Conservation (phyloP, 768 basidiomycete species). For the Leccinum fibrillosum region DNA sequence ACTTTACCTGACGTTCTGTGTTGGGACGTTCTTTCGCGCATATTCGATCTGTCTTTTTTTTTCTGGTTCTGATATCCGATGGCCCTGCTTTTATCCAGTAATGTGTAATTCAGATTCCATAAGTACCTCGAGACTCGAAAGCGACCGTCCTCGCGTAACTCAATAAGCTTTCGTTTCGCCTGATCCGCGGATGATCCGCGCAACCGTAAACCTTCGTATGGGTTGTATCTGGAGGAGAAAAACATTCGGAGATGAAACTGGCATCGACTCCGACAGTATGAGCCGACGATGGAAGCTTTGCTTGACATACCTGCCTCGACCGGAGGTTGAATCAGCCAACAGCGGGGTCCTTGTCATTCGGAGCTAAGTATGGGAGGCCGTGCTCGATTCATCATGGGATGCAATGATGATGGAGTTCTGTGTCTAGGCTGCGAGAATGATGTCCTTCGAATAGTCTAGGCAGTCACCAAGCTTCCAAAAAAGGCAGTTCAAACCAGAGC, state of each 20-base stretch:
- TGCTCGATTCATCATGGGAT: not conserved
- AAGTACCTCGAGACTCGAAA: slow-evolving; percentile 1
- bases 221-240: not conserved
- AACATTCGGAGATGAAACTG: slow-evolving; percentile 28
- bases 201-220: slow-evolving; percentile 19
- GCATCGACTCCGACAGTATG: slow-evolving; percentile 21
- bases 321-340: not conserved
- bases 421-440: not conserved
- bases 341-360: not conserved
- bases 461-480: not conserved
- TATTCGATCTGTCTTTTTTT: slow-evolving; percentile 3
- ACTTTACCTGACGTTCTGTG: slow-evolving; percentile 15
- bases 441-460: no score
- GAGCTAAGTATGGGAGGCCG: not conserved
- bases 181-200: slow-evolving; percentile 27
- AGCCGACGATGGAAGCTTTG: not conserved
- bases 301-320: not conserved
- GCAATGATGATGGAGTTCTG: not conserved
- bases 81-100: slow-evolving; percentile 9
- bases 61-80: slow-evolving; percentile 1
- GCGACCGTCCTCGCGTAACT: slow-evolving; percentile 9
- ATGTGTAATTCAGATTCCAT: slow-evolving; percentile 5
- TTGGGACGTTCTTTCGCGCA: slow-evolving; percentile 4
- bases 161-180: slow-evolving; percentile 10
- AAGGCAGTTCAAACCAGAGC: not conserved